phyloP scores from a whole-genome alignment of 176 grass and related monocot genomes.

The Hsuehochloa calcarea region DNA sequence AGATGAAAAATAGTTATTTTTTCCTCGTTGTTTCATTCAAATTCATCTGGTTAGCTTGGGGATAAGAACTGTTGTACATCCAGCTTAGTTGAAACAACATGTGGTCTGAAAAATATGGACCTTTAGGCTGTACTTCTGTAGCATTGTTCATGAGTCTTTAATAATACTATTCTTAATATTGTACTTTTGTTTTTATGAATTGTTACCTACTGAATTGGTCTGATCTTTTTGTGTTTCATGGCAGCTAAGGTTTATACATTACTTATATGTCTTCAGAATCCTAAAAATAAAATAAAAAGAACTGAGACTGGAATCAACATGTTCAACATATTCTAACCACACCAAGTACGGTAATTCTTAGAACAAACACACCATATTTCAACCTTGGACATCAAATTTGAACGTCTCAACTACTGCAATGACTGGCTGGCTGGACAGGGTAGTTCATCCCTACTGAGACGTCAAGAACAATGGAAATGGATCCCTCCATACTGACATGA shows the following conservation, averaged over 20 bases:
- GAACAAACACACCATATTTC: background rate
- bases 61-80: constrained; percentile 20
- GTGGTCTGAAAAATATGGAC: constrained; percentile 2
- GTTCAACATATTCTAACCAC: background rate
- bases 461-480: too few relatives aligned
- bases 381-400: background rate
- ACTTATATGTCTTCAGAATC: background rate
- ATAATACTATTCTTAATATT: background rate
- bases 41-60: constrained; percentile 1
- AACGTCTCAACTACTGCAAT: background rate
- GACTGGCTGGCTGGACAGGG: background rate
- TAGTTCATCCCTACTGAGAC: background rate
- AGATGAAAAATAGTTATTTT: background rate
- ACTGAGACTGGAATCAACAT: background rate
- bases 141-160: background rate
- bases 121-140: background rate
- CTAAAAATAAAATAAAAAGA: background rate
- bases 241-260: background rate
- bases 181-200: background rate
- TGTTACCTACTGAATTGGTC: background rate
- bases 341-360: background rate
- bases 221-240: background rate
- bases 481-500: too few relatives aligned
- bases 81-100: constrained; percentile 15
- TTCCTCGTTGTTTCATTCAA: background rate